A percentile compares a stretch with the other conserved stretches of the same genome.
phyloP scores from a whole-genome alignment of 2,329 filamentous ascomycete genomes.

The Hymenoscyphus albidus region DNA sequence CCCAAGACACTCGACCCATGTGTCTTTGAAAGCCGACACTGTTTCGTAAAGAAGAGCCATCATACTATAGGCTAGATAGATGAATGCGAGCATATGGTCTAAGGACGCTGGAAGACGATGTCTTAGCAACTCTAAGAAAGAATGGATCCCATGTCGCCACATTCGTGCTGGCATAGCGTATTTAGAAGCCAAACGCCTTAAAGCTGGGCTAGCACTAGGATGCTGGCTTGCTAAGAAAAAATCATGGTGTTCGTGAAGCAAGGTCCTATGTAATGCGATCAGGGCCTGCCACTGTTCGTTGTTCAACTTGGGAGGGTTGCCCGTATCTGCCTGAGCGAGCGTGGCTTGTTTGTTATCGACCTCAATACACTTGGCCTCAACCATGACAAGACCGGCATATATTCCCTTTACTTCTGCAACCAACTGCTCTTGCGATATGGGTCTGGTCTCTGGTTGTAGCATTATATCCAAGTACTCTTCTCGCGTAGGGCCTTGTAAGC shows the following conservation, averaged over 20 bases:
- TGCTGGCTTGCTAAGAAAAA: constrained; percentile 87
- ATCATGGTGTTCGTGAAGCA: constrained; percentile 79
- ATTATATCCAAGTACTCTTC: constrained; percentile 14
- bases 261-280: constrained; percentile 74
- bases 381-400: constrained; percentile 76
- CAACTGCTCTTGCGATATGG: constrained; percentile 20
- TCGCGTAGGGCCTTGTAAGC: not conserved
- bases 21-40: constrained; percentile 76
- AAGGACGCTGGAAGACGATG: constrained; percentile 70
- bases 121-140: constrained; percentile 72
- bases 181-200: constrained; percentile 68
- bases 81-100: constrained; percentile 88
- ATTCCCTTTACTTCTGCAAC: constrained; percentile 42
- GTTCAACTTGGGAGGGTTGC: constrained; percentile 44
- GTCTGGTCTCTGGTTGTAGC: constrained; percentile 52
- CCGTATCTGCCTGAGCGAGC: constrained; percentile 6
- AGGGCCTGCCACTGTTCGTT: constrained; percentile 80
- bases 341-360: constrained; percentile 58
- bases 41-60: constrained; percentile 85
- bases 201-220: constrained; percentile 65
- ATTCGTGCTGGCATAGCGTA: constrained; percentile 91
- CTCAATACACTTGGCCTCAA: constrained; percentile 82
- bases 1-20: constrained; percentile 83
- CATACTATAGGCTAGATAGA: constrained; percentile 86
- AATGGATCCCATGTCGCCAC: constrained; percentile 91